These are phyloP conservation scores for Trametes sp. DNA, from an alignment of 1,284 basidiomycete genomes.

Conservation along the genomic window DNA sequence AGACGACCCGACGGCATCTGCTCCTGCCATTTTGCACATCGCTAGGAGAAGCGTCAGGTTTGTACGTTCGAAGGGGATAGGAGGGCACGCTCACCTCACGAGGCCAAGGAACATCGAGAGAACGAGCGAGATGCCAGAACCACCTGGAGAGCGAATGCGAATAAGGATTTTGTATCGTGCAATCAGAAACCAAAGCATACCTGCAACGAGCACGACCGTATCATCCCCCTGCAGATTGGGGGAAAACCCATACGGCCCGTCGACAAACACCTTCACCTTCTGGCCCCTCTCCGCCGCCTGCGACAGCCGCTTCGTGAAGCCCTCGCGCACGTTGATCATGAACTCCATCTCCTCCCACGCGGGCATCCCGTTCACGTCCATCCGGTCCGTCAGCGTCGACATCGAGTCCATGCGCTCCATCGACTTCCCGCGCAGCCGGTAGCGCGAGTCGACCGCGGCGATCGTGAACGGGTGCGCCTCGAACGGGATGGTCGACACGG, in stretches of 20 bases:
- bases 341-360: slow-evolving; percentile 55
- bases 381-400: neutral
- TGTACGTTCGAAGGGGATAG: neutral
- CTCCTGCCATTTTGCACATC: slow-evolving; percentile 37
- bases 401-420: neutral
- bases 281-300: slow-evolving; percentile 41
- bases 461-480: slow-evolving; percentile 67
- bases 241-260: slow-evolving; percentile 61
- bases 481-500: slow-evolving; percentile 49
- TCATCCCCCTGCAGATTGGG: slow-evolving; percentile 51
- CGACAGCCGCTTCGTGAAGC: slow-evolving; percentile 55
- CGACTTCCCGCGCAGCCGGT: slow-evolving; percentile 12
- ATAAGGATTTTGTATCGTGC: neutral
- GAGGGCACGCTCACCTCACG: slow-evolving; percentile 44
- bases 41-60: slow-evolving; percentile 17
- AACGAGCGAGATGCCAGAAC: slow-evolving; percentile 58
- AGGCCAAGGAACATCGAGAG: slow-evolving; percentile 53
- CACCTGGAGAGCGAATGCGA: slow-evolving; percentile 43
- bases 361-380: neutral
- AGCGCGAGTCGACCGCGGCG: slow-evolving; percentile 46
- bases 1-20: slow-evolving; percentile 45
- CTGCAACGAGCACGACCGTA: slow-evolving; percentile 56
- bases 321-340: slow-evolving; percentile 56
- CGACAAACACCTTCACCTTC: slow-evolving; percentile 50
- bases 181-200: slow-evolving; percentile 38